Evolutionary conservation across 1,284 basidiomycete species (phyloP).

Genomic region (Heterobasidion annosum): DNA sequence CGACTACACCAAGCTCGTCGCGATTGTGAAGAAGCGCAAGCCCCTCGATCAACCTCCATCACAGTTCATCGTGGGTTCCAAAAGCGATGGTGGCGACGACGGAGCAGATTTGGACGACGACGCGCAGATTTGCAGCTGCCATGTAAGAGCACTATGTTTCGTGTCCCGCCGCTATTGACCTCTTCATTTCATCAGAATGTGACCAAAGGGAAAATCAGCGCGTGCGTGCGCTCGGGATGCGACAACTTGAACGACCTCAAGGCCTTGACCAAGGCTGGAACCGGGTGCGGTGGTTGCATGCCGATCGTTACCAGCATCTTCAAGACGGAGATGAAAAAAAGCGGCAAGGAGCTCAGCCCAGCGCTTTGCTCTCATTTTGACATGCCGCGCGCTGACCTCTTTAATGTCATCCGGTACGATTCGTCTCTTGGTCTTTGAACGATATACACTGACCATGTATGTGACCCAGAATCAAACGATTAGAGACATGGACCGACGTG

Average conservation of each 20-base stretch:
- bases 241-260: not conserved
- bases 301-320: not conserved
- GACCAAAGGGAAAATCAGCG: not conserved
- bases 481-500: not conserved
- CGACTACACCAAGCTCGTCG: not conserved
- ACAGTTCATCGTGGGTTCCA: not conserved
- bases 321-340: constrained; percentile 1
- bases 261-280: not conserved
- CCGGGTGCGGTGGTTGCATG: not conserved
- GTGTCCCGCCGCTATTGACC: not conserved
- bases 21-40: not conserved
- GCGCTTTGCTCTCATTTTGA: not conserved
- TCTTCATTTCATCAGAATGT: not conserved
- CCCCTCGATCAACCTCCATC: not conserved
- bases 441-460: too few relatives aligned
- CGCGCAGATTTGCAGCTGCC: not conserved
- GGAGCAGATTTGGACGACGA: not conserved
- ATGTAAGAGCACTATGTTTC: not conserved
- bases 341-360: not conserved
- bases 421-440: not conserved
- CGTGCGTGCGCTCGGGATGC: not conserved
- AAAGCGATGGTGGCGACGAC: not conserved
- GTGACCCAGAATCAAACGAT: not conserved
- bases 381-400: not conserved
- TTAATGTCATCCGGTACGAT: not conserved